phyloP scores from a whole-genome alignment of 1,284 basidiomycete species.

The Coniophora puteana region DNA sequence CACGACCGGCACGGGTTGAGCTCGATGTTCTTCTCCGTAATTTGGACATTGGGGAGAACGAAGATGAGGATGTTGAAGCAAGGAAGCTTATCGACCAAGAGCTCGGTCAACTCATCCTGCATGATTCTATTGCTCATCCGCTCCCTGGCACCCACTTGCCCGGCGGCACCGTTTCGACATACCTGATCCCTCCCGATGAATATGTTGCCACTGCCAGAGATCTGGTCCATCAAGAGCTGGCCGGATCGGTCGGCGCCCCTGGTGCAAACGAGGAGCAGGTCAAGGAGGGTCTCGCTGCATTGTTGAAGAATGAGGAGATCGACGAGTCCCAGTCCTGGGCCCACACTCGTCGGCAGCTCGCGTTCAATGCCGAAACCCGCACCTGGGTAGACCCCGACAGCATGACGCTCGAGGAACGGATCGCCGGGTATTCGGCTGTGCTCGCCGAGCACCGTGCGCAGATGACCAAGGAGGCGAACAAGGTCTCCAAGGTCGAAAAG shows the following conservation, averaged over 20 bases:
- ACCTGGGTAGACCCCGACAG: conserved; percentile 66
- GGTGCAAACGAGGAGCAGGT: conserved; percentile 79
- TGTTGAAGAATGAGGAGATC: conserved; percentile 57
- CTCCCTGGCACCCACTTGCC: conserved; percentile 85
- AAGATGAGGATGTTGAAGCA: conserved; percentile 46
- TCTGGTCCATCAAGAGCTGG: conserved; percentile 80
- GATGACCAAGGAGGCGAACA: conserved; percentile 82
- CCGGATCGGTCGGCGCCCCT: conserved; percentile 78
- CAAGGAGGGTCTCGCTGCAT: conserved; percentile 63
- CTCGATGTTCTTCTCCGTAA: conserved; percentile 58
- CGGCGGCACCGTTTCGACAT: conserved; percentile 69
- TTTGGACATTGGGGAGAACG: conserved; percentile 50
- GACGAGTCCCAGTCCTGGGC: conserved; percentile 69
- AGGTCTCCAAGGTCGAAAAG: conserved; percentile 88
- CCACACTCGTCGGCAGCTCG: conserved; percentile 52
- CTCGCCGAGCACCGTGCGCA: conserved; percentile 65
- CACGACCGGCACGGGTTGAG: conserved; percentile 85
- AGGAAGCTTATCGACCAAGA: conserved; percentile 77
- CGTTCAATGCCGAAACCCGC: conserved; percentile 54
- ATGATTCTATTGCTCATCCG: conserved; percentile 88
- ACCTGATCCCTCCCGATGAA: conserved; percentile 78
- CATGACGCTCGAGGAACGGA: conserved; percentile 56
- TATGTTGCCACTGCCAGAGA: conserved; percentile 70
- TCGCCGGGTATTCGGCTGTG: conserved; percentile 61
- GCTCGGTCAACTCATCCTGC: conserved; percentile 75